These are phyloP conservation scores for Dioscorea zingiberensis DNA, from an alignment of 106 monocot species.

Conservation along the genomic window DNA sequence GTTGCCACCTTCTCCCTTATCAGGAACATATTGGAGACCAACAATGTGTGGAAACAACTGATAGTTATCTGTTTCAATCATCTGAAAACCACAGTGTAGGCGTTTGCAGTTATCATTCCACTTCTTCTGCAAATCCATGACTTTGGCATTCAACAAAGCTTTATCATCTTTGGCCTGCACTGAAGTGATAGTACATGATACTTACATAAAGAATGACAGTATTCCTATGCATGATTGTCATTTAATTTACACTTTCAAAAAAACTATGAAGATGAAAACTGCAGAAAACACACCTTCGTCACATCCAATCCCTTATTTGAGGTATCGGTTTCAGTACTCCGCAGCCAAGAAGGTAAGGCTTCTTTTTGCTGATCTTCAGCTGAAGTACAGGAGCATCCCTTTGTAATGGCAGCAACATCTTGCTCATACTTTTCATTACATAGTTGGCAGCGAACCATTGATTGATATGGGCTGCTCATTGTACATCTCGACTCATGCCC, in stretches of 20 bases:
- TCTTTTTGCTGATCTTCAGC: constrained; percentile 19
- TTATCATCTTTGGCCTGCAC: constrained; percentile 61
- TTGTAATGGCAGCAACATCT: constrained; percentile 48
- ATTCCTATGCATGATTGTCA: not conserved
- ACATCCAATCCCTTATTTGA: no score
- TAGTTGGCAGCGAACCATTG: constrained; percentile 33
- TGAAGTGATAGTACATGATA: constrained; percentile 11
- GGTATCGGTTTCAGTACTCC: constrained; percentile 8
- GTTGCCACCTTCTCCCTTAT: constrained; percentile 12
- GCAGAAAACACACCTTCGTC: constrained; percentile 35
- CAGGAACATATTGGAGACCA: constrained; percentile 30
- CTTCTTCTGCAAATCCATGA: constrained; percentile 46
- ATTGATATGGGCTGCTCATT: constrained; percentile 23
- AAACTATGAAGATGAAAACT: not conserved
- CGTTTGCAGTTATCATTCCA: constrained; percentile 42
- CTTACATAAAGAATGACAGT: constrained; percentile 1
- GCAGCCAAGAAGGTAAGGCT: constrained; percentile 41
- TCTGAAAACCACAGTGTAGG: constrained; percentile 17
- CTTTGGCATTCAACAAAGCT: constrained; percentile 28
- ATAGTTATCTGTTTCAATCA: constrained; percentile 16
- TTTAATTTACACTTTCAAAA: not conserved
- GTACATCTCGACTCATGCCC: constrained; percentile 24
- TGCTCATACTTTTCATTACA: constrained; percentile 69
- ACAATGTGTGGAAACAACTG: constrained; percentile 19
- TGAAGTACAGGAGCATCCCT: constrained; percentile 26